Evolutionary conservation across 2,329 filamentous ascomycete genomes (phyloP), one percentile per base, ranked within the genome.

Genomic region (Fusarium solani-melongenae): DNA sequence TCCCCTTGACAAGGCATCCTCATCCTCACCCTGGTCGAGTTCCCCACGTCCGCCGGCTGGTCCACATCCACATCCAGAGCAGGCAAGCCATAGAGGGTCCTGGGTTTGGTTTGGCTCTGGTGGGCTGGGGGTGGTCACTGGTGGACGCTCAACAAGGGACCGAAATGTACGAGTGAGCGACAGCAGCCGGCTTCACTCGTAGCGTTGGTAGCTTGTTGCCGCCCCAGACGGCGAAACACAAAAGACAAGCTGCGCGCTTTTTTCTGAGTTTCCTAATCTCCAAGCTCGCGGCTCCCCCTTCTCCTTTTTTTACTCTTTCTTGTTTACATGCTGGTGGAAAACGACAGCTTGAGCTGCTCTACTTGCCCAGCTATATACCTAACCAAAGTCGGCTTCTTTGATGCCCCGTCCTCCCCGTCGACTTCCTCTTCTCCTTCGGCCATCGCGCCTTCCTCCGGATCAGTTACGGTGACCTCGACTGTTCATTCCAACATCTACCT

Each of bases 241-340:
- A 76, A 77, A 76, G 73, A 75, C 33, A 56, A 76, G 73, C 70
- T 77, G 76, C 76, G 76, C 76, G 74, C 74, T 78, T 78, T 77
- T 77, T 61, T 66, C 58, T 29, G 27, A n/a, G 24, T 29, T 74
- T 61, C 57, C 59, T 66, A 29, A 44, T 66, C 55, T 64, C 59
- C 31, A 55, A 62, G 58, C 41, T 56, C 39, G 38, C 66, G 39
- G 27, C 27, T 33, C 71, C 56, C 61, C 66, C 53, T 33, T 57
- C 38, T 53, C 59, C 63, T 39, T 39, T 39, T 39, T 58, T 27
- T 62, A 39, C 53, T 51, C 27, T 46, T 63, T 65, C 58, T 58
- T 44, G 46, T 66, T 57, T 33, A 63, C 65, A 4, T 49, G n/a
- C 33, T 49, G 49, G 27, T 34, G 38, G 27, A 66, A 65, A 24